Conservation (phyloP, 306 rosid genomes). For the Fragaria vesca region DNA sequence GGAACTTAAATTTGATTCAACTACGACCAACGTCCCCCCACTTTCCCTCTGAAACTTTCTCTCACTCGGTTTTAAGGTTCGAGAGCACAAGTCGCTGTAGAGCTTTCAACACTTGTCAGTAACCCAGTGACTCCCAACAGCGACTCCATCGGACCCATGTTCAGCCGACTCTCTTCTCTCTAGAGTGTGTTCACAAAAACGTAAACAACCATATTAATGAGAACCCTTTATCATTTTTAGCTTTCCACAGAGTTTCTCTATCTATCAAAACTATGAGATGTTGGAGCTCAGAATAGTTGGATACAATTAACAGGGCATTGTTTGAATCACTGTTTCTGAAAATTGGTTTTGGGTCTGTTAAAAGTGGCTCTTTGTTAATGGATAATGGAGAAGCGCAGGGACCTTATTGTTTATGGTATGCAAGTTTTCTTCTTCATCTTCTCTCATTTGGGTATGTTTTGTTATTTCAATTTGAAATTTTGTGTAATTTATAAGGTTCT, state of each 20-base stretch:
- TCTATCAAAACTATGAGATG: neutral
- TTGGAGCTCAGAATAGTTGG: neutral
- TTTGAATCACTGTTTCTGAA: constrained; percentile 14
- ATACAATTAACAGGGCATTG: neutral
- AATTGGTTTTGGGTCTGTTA: neutral
- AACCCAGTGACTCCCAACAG: constrained; percentile 24
- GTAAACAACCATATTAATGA: neutral
- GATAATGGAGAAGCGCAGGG: constrained; percentile 23
- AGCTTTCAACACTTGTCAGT: constrained; percentile 38
- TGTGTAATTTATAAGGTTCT: neutral
- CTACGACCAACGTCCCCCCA: neutral
- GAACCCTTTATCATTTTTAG: constrained; percentile 11
- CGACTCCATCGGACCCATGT: constrained; percentile 29
- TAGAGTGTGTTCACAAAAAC: neutral
- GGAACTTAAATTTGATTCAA: neutral
- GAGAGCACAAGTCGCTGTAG: constrained; percentile 60
- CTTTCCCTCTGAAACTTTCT: constrained; percentile 16
- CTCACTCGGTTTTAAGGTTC: constrained; percentile 35
- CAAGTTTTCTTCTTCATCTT: constrained; percentile 22
- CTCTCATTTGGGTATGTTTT: constrained; percentile 21
- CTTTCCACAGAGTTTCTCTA: constrained; percentile 7
- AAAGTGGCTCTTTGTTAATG: constrained; percentile 32
- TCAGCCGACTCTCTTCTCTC: neutral
- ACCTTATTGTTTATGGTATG: constrained; percentile 47
- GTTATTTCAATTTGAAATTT: neutral